Conservation (phyloP, 495 filamentous ascomycete genomes). For the Terfezia claveryi region DNA sequence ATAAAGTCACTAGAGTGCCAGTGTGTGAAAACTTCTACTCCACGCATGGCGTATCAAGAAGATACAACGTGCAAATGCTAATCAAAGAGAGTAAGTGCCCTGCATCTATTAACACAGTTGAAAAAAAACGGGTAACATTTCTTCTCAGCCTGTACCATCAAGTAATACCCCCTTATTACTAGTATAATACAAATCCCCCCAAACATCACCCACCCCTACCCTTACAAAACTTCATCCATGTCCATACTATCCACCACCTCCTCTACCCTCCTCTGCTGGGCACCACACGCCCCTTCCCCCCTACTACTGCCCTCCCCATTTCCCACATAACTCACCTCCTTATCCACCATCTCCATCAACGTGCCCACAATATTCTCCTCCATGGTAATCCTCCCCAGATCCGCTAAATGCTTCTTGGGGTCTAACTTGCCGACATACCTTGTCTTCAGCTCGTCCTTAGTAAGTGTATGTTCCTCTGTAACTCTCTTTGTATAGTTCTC, state of each 20-base stretch:
- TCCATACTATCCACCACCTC: neutral
- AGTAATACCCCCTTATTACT: too few species aligned
- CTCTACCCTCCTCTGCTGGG: neutral
- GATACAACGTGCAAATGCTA: too few species aligned
- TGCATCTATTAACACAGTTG: too few species aligned
- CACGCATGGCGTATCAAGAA: too few species aligned
- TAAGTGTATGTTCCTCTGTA: constrained; percentile 92
- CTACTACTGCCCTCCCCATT: constrained; percentile 3
- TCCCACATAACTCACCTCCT: constrained; percentile 46
- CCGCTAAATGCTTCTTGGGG: constrained; percentile 96
- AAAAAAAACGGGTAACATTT: too few species aligned
- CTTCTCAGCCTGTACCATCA: too few species aligned
- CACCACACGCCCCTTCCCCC: neutral
- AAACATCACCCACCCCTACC: too few species aligned
- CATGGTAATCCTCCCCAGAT: constrained; percentile 84
- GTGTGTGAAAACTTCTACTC: too few species aligned
- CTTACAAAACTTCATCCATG: neutral
- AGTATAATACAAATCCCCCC: too few species aligned
- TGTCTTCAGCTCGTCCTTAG: constrained; percentile 93
- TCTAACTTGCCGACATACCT: constrained; percentile 97
- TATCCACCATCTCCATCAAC: constrained; percentile 96
- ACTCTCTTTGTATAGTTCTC: constrained; percentile 97
- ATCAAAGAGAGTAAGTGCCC: too few species aligned
- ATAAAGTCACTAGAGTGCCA: too few species aligned
- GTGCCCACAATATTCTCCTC: constrained; percentile 98